Percentiles rank a stretch among this genome's conserved stretches.
Conservation (phyloP, 208 protist genomes). For the Acanthamoeba triangularis region DNA sequence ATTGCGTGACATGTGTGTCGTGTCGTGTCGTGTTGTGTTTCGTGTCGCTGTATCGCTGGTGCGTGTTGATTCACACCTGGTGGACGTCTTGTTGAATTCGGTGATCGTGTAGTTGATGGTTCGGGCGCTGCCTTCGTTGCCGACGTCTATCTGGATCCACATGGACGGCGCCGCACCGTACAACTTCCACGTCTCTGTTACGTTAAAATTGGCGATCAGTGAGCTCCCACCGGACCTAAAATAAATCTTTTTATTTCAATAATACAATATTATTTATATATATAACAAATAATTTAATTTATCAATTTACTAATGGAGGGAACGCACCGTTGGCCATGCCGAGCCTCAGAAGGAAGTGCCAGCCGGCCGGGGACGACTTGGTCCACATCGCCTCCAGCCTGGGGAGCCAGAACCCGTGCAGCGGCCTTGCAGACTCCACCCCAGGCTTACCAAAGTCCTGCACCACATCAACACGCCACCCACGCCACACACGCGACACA, state of each 20-base stretch:
- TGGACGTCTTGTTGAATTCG: neutral
- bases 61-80: neutral
- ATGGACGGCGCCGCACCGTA: conserved; percentile 1
- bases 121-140: neutral
- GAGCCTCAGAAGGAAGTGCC: conserved; percentile 6
- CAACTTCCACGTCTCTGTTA: conserved; percentile 22
- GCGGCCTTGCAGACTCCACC: neutral
- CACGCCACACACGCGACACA: neutral
- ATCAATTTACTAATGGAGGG: neutral
- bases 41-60: neutral
- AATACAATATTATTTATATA: too few species aligned
- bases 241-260: too few species aligned
- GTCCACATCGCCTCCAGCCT: neutral
- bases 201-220: neutral
- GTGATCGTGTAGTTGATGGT: conserved; percentile 1
- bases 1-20: too few species aligned
- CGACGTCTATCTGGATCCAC: conserved; percentile 7
- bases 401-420: neutral
- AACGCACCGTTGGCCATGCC: neutral
- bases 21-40: neutral
- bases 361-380: neutral
- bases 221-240: neutral
- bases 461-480: neutral
- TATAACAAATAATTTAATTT: too few species aligned
- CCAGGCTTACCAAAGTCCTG: conserved; percentile 22